A percentile compares a stretch with the other conserved stretches of the same genome.
Evolutionary conservation across 2,329 filamentous ascomycete genomes (phyloP).

Genomic region (Exophiala calicioides): DNA sequence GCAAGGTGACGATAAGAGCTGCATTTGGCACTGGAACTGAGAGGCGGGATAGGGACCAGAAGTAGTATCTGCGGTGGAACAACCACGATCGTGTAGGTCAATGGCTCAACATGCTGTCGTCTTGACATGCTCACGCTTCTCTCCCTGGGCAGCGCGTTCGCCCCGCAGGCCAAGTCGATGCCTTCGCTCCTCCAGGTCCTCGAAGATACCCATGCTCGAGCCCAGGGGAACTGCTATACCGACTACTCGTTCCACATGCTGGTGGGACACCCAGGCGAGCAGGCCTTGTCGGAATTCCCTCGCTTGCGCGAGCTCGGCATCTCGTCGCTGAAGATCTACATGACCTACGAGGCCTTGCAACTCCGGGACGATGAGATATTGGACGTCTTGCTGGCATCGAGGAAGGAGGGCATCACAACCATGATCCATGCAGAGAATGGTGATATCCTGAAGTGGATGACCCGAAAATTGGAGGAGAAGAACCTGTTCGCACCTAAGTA

Average conservation of each 20-base stretch:
- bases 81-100: slow-evolving; percentile 46
- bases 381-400: slow-evolving; percentile 51
- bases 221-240: slow-evolving; percentile 48
- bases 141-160: slow-evolving; percentile 45
- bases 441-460: slow-evolving; percentile 49
- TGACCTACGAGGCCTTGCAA: slow-evolving; percentile 48
- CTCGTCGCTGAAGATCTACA: slow-evolving; percentile 49
- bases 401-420: slow-evolving; percentile 49
- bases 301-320: slow-evolving; percentile 43
- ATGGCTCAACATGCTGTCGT: neutral
- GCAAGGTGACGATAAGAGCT: neutral
- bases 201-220: slow-evolving; percentile 45
- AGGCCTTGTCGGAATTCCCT: slow-evolving; percentile 42
- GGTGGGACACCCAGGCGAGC: slow-evolving; percentile 53
- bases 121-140: neutral
- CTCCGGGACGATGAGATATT: slow-evolving; percentile 47
- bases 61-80: slow-evolving; percentile 52
- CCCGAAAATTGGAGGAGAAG: slow-evolving; percentile 43
- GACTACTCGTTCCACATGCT: slow-evolving; percentile 58
- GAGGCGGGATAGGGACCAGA: slow-evolving; percentile 38
- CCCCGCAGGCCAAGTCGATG: slow-evolving; percentile 49
- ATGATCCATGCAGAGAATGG: slow-evolving; percentile 54
- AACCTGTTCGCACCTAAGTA: slow-evolving; percentile 46
- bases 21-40: neutral
- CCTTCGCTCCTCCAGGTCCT: slow-evolving; percentile 48